These are phyloP conservation scores for Colletotrichum sp. DNA, from an alignment of 2,329 filamentous ascomycete species.

Conservation along the genomic window DNA sequence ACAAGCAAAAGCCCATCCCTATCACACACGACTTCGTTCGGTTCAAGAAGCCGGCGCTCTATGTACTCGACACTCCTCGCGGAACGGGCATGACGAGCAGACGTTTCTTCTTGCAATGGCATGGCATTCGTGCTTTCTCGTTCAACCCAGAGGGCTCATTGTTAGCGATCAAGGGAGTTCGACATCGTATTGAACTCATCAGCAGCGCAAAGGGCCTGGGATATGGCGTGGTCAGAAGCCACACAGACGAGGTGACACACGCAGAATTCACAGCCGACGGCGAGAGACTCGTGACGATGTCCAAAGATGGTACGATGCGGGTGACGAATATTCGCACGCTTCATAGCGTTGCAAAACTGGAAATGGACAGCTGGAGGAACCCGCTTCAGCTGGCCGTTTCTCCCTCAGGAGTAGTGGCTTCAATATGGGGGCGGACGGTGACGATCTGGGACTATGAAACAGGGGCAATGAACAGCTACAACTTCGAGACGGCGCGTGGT, in stretches of 20 bases:
- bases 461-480: conserved; percentile 9
- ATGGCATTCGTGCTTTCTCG: conserved; percentile 6
- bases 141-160: conserved; percentile 6
- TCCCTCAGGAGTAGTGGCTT: neutral
- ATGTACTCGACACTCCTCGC: neutral
- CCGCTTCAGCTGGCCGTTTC: conserved; percentile 11
- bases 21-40: conserved; percentile 8
- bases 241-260: conserved; percentile 20
- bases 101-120: neutral
- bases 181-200: conserved; percentile 12
- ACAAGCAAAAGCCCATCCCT: neutral
- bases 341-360: conserved; percentile 11
- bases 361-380: conserved; percentile 16
- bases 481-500: conserved; percentile 2
- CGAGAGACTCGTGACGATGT: neutral
- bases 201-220: neutral
- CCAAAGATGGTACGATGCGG: conserved; percentile 13
- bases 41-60: neutral
- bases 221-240: conserved; percentile 5
- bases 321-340: conserved; percentile 1
- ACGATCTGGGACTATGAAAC: conserved; percentile 14
- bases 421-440: conserved; percentile 15
- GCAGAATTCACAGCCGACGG: conserved; percentile 15
- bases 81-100: neutral
- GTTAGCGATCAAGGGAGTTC: conserved; percentile 3